These are phyloP conservation scores for Alloteropsis angusta DNA, from an alignment of 202 grass and related monocot genomes.

Conservation along the genomic window DNA sequence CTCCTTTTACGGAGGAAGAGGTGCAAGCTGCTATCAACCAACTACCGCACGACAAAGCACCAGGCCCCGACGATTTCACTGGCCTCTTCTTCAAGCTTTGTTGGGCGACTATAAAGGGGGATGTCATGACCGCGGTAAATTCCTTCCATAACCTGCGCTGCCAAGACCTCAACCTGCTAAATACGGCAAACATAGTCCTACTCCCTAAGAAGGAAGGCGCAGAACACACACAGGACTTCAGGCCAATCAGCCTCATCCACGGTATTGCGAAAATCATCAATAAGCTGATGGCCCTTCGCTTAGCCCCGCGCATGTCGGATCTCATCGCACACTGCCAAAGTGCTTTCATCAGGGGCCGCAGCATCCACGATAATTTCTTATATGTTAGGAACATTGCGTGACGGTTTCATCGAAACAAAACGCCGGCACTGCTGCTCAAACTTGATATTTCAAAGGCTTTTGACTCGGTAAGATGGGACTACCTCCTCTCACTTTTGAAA, in stretches of 20 bases:
- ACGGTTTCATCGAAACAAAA: not conserved
- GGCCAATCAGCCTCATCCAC: not conserved
- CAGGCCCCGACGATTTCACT: too few relatives aligned
- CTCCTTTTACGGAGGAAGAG: too few relatives aligned
- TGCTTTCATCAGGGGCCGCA: not conserved
- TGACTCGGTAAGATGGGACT: not conserved
- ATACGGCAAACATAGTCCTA: too few relatives aligned
- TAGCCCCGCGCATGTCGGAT: fast-evolving
- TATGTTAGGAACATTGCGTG: not conserved
- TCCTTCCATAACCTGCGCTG: too few relatives aligned
- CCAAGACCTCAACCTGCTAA: too few relatives aligned
- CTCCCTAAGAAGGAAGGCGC: too few relatives aligned
- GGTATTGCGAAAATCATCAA: not conserved
- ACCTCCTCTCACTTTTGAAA: fast-evolving
- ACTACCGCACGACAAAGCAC: too few relatives aligned
- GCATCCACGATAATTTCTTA: not conserved
- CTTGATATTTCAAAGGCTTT: not conserved
- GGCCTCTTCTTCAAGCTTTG: too few relatives aligned
- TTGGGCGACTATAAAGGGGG: too few relatives aligned
- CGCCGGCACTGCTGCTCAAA: fast-evolving
- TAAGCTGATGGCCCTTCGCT: fast-evolving
- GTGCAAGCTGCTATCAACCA: too few relatives aligned
- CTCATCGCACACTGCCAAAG: not conserved
- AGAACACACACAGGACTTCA: too few relatives aligned
- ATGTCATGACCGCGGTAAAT: too few relatives aligned